phyloP scores from a whole-genome alignment of 2,329 filamentous ascomycete species.

The Cadophora malorum region DNA sequence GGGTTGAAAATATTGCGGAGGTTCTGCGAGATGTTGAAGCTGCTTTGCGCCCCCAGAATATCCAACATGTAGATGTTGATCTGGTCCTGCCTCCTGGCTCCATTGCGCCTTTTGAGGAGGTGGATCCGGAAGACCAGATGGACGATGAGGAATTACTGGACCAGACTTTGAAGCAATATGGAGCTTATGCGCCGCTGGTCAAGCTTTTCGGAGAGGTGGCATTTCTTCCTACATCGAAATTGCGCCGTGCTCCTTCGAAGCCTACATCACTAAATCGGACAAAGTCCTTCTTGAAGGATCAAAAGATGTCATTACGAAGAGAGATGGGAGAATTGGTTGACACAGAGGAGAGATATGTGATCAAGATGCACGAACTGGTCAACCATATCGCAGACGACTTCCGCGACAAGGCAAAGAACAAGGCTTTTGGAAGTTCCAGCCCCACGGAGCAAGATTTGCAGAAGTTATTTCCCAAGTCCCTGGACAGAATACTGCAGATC shows the following conservation, averaged over 20 bases:
- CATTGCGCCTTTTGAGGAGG: slow-evolving; percentile 67
- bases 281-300: slow-evolving; percentile 77
- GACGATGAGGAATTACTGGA: slow-evolving; percentile 68
- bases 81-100: slow-evolving; percentile 81
- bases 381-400: slow-evolving; percentile 83
- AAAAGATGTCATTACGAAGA: slow-evolving; percentile 84
- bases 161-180: slow-evolving; percentile 72
- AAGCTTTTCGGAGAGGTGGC: slow-evolving; percentile 82
- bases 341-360: slow-evolving; percentile 93
- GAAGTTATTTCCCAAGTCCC: slow-evolving; percentile 79
- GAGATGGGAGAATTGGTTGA: slow-evolving; percentile 91
- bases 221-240: slow-evolving; percentile 83
- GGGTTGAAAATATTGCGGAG: slow-evolving; percentile 77
- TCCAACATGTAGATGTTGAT: slow-evolving; percentile 88
- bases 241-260: slow-evolving; percentile 86
- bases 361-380: slow-evolving; percentile 84
- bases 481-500: slow-evolving; percentile 80
- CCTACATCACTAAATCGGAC: slow-evolving; percentile 80
- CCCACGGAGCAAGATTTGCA: slow-evolving; percentile 75
- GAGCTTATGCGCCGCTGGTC: slow-evolving; percentile 77
- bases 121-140: slow-evolving; percentile 63
- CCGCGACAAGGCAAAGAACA: slow-evolving; percentile 68
- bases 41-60: slow-evolving; percentile 79
- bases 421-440: slow-evolving; percentile 66
- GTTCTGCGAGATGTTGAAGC: slow-evolving; percentile 75